Percentiles rank a stretch among this genome's conserved stretches.
These are phyloP conservation scores for Cutaneotrichosporon cyanovorans DNA, from an alignment of 1,284 basidiomycete genomes.

Conservation along the genomic window DNA sequence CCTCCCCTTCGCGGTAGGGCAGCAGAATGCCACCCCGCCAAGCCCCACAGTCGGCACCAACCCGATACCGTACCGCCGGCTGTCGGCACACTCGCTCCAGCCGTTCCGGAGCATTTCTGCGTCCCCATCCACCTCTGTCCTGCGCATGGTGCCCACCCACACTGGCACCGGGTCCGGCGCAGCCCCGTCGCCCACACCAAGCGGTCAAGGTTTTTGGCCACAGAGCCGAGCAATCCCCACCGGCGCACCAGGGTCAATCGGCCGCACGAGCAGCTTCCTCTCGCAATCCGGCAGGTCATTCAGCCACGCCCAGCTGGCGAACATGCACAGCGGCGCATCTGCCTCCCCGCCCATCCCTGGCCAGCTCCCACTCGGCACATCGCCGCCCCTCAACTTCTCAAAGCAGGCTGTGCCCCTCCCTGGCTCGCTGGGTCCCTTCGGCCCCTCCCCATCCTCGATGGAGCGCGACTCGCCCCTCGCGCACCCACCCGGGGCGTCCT, in stretches of 20 bases:
- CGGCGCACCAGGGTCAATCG: background rate
- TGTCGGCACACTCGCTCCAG: slow-evolving; percentile 40
- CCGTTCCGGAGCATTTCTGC: slow-evolving; percentile 31
- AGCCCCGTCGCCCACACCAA: background rate
- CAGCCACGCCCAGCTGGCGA: slow-evolving; percentile 42
- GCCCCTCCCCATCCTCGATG: slow-evolving; percentile 34
- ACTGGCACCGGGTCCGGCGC: no score
- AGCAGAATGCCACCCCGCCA: background rate
- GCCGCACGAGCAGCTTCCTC: slow-evolving; percentile 39
- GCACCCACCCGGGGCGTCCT: background rate
- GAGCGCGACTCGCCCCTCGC: slow-evolving; percentile 20
- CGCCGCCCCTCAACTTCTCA: slow-evolving; percentile 29
- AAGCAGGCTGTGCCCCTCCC: slow-evolving; percentile 32
- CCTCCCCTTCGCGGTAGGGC: slow-evolving; percentile 34
- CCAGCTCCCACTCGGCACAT: slow-evolving; percentile 16
- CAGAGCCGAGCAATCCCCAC: slow-evolving; percentile 3
- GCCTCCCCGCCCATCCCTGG: slow-evolving; percentile 25
- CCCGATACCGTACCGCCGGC: slow-evolving; percentile 29
- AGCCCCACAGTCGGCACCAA: background rate
- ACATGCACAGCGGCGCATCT: slow-evolving; percentile 24
- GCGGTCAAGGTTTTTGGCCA: background rate
- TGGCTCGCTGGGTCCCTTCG: slow-evolving; percentile 15
- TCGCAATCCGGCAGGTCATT: slow-evolving; percentile 44
- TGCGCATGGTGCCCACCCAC: slow-evolving; percentile 23
- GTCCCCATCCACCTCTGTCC: slow-evolving; percentile 35